Conservation (phyloP, 192 early-diverging fungal species). For the Backusella luteola region DNA sequence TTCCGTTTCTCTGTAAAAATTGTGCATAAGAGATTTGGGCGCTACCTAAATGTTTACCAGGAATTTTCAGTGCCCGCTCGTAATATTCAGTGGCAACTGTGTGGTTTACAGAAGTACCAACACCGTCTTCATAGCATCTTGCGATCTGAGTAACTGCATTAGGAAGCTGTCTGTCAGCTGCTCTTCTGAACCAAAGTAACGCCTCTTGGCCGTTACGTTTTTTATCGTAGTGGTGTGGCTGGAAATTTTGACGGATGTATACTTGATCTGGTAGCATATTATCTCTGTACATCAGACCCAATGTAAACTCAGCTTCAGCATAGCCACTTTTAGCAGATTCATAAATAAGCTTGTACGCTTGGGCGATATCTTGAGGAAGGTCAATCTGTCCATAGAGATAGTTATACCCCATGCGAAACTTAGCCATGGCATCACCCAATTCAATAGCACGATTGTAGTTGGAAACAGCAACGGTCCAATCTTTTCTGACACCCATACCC, state of each 20-base stretch:
- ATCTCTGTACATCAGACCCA: conserved; percentile 36
- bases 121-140: conserved; percentile 37
- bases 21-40: conserved; percentile 30
- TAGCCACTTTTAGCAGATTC: conserved; percentile 22
- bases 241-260: conserved; percentile 1
- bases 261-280: not conserved
- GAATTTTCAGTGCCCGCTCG: conserved; percentile 20
- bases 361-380: conserved; percentile 8
- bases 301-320: conserved; percentile 22
- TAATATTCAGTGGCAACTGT: conserved; percentile 29
- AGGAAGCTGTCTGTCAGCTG: conserved; percentile 29
- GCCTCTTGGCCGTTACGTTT: conserved; percentile 19
- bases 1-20: conserved; percentile 26
- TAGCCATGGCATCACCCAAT: not conserved
- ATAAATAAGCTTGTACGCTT: conserved; percentile 21
- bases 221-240: not conserved
- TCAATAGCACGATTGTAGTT: conserved; percentile 30
- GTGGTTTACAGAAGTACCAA: conserved; percentile 27
- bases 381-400: not conserved
- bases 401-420: not conserved
- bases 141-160: conserved; percentile 32
- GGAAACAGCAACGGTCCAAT: conserved; percentile 19
- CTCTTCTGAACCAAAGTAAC: conserved; percentile 37
- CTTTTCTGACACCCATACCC: conserved; percentile 25
- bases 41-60: not conserved